phyloP scores from a whole-genome alignment of 2,329 filamentous ascomycete species.

The Botryosphaeria agaves region DNA sequence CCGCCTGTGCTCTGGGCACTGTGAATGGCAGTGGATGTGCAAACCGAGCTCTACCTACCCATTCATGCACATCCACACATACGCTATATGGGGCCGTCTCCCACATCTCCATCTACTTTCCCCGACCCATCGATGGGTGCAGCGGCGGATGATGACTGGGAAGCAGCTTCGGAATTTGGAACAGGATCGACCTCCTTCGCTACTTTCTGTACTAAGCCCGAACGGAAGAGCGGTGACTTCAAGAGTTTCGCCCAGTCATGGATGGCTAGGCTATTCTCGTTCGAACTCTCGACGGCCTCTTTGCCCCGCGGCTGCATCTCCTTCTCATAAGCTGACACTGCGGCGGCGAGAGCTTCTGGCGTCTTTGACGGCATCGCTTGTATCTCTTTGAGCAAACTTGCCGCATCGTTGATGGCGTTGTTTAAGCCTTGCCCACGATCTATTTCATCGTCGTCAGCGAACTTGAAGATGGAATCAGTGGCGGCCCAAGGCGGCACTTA shows the following conservation, averaged over 20 bases:
- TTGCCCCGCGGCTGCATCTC: not conserved
- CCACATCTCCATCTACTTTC: too few relatives aligned
- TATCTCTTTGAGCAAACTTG: not conserved
- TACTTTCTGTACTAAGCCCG: not conserved
- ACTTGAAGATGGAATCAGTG: not conserved
- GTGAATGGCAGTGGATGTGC: too few relatives aligned
- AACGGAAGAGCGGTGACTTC: not conserved
- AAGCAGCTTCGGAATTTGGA: too few relatives aligned
- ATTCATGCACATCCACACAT: too few relatives aligned
- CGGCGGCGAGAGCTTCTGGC: not conserved
- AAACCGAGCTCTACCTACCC: too few relatives aligned
- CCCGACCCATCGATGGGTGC: too few relatives aligned
- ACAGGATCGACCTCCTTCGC: too few relatives aligned
- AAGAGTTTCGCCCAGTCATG: not conserved
- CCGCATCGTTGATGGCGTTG: constrained; percentile 23
- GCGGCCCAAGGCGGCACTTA: constrained; percentile 6
- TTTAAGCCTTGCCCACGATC: constrained; percentile 30
- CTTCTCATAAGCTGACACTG: not conserved
- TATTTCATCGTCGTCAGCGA: constrained; percentile 3
- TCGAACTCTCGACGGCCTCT: not conserved
- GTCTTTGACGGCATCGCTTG: not conserved
- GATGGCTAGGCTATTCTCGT: not conserved
- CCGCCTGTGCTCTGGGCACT: too few relatives aligned
- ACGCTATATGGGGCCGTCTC: too few relatives aligned
- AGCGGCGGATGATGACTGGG: too few relatives aligned